Conservation (phyloP, 495 filamentous ascomycete species). For the Aspergillus sclerotiicarbonarius region DNA sequence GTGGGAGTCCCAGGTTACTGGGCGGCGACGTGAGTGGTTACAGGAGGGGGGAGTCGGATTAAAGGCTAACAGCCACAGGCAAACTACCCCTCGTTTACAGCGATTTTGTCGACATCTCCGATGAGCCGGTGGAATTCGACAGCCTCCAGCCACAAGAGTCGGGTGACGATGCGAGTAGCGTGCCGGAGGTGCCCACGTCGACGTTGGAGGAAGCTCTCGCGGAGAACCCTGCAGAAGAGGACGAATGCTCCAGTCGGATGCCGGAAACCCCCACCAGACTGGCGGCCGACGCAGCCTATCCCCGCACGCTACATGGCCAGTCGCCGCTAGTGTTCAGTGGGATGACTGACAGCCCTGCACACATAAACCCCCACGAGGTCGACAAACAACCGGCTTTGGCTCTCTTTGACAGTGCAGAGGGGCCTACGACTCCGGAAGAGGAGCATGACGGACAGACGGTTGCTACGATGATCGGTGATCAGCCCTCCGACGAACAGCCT, state of each 20-base stretch:
- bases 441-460: constrained; percentile 3
- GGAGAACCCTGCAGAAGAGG: constrained; percentile 10
- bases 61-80: constrained; percentile 25
- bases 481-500: constrained; percentile 8
- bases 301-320: constrained; percentile 22
- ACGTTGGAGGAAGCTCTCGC: constrained; percentile 5
- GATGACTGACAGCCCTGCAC: constrained; percentile 9
- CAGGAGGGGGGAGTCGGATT: too few species aligned
- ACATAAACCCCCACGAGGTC: constrained; percentile 18
- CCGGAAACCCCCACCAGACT: constrained; percentile 13
- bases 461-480: constrained; percentile 15
- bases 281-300: constrained; percentile 21
- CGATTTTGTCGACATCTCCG: constrained; percentile 16
- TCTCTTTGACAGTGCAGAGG: neutral
- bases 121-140: constrained; percentile 18
- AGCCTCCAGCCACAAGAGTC: constrained; percentile 2
- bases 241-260: constrained; percentile 18
- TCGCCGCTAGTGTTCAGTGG: constrained; percentile 5
- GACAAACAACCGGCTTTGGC: constrained; percentile 3
- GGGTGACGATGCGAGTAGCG: constrained; percentile 11
- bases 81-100: constrained; percentile 37
- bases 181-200: constrained; percentile 24
- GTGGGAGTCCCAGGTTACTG: constrained; percentile 34
- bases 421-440: constrained; percentile 7
- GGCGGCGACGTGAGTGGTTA: constrained; percentile 46